Evolutionary conservation across 768 basidiomycete genomes (phyloP), one percentile per base, ranked within the genome.

Genomic region (Boletus tomentosulus): DNA sequence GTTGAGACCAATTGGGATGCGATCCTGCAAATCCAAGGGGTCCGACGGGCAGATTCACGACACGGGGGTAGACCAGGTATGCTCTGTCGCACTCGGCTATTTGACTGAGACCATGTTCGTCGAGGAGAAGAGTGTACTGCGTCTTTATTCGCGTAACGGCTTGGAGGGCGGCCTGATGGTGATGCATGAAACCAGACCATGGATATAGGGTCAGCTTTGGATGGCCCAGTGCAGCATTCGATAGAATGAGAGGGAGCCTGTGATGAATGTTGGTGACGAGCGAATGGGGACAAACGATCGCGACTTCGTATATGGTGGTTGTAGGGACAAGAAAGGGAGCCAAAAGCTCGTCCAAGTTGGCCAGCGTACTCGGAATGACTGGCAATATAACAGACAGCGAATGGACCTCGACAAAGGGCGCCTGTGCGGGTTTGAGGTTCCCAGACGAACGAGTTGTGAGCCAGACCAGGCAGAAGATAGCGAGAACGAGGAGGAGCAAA

Each of bases 41-140:
- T 19, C 82, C 82, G 46, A 74, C 62, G 27, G 74, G 78, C 13
- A 76, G 50, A 47, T 60, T 60, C 2, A 69, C 41, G 5, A 65
- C 62, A 24, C 73, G 69, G 1, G 79, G 77, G 37, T 70, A 69
- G 3, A 83, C 53, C n/a, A 87, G 74, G 45, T 70, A 62, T 4
- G 66, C 53, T 53, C 67, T 70, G 12, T 71, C 71, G 24, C 64
- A 55, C 31, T 65, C 56, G 44, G 71, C 63, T 38, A 80, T 39
- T 8, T 66, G 57, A 4, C 57, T 27, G 9, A 86, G 56, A 9
- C 77, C 83, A 42, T 59, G 52, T 45, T 79, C 71, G 50, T 81
- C 80, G 50, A 85, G 68, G 8, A 86, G 48, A 12, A 87, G 73
- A 9, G 80, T 61, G 75, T 79, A 80, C 25, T 77, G 73, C 0